Evolutionary conservation across 2,329 filamentous ascomycete genomes (phyloP).

Genomic region (Pezicula neosporulosa): DNA sequence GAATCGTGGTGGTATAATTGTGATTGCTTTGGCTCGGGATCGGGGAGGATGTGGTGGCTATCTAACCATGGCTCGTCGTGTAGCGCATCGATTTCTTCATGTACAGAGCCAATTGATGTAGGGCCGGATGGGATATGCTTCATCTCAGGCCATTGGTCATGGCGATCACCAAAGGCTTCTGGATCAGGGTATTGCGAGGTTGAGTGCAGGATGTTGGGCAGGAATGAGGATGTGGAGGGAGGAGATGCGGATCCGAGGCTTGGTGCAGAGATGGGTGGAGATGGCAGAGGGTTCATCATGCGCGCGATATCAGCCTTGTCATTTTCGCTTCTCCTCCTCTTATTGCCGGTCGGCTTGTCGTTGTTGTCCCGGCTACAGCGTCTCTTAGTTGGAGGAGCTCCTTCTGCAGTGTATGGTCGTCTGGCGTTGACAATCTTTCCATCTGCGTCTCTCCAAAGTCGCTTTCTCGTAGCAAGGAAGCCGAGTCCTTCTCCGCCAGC

Average conservation of each 20-base stretch:
- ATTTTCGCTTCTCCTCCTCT: constrained; percentile 1
- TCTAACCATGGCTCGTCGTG: constrained; percentile 26
- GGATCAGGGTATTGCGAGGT: constrained; percentile 3
- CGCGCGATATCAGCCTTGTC: not conserved
- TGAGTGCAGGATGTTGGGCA: constrained; percentile 5
- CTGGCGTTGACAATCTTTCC: constrained; percentile 42
- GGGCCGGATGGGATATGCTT: not conserved
- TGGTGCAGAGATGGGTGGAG: constrained; percentile 20
- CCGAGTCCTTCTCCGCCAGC: constrained; percentile 43
- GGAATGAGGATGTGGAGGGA: constrained; percentile 7
- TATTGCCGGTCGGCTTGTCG: constrained; percentile 12
- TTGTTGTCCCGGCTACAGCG: not conserved
- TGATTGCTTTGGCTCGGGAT: constrained; percentile 6
- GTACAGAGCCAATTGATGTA: constrained; percentile 4
- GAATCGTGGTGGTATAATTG: too few relatives aligned
- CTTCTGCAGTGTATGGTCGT: constrained; percentile 27
- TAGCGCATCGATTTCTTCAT: constrained; percentile 23
- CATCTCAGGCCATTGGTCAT: not conserved
- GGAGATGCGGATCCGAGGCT: constrained; percentile 7
- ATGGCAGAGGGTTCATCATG: constrained; percentile 17
- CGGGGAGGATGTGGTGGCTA: constrained; percentile 15
- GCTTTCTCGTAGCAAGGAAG: constrained; percentile 43
- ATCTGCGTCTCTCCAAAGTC: constrained; percentile 44
- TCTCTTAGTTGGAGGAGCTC: constrained; percentile 12
- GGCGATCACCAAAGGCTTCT: not conserved